A percentile compares a stretch with the other conserved stretches of the same genome.
Conservation (phyloP, 2,329 filamentous ascomycete genomes). For the Thyridium curvatum region DNA sequence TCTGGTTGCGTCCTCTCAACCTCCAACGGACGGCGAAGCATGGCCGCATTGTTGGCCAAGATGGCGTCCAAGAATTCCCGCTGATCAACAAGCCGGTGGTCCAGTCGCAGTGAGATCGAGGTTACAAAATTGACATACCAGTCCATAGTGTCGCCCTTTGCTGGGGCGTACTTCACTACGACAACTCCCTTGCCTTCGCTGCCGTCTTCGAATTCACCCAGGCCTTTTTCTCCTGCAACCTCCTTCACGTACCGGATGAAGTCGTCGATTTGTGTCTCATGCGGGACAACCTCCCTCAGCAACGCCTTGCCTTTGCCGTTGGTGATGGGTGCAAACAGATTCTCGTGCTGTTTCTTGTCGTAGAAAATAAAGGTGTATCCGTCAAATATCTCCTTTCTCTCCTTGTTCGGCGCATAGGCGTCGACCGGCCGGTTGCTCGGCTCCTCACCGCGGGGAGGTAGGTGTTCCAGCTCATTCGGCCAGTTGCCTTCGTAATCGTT, state of each 20-base stretch:
- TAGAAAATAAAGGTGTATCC: slow-evolving; percentile 89
- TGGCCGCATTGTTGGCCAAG: slow-evolving; percentile 68
- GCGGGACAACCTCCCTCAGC: slow-evolving; percentile 52
- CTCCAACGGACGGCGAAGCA: slow-evolving; percentile 63
- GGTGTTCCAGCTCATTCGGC: slow-evolving; percentile 66
- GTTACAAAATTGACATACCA: slow-evolving; percentile 69
- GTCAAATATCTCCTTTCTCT: slow-evolving; percentile 67
- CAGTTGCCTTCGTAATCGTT: slow-evolving; percentile 72
- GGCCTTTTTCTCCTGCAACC: slow-evolving; percentile 66
- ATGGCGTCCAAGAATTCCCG: slow-evolving; percentile 91
- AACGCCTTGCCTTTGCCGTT: slow-evolving; percentile 80
- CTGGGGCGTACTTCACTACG: slow-evolving; percentile 65
- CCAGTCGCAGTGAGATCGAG: slow-evolving; percentile 62
- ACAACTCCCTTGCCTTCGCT: slow-evolving; percentile 67
- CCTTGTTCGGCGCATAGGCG: slow-evolving; percentile 65
- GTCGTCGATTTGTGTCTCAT: slow-evolving; percentile 64
- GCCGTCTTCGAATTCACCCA: slow-evolving; percentile 57
- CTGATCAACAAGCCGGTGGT: slow-evolving; percentile 80
- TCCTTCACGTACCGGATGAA: slow-evolving; percentile 72
- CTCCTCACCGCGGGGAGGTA: slow-evolving; percentile 72
- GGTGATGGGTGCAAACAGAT: slow-evolving; percentile 66
- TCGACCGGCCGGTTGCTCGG: slow-evolving; percentile 60
- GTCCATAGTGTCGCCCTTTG: slow-evolving; percentile 43
- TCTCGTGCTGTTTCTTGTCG: slow-evolving; percentile 67
- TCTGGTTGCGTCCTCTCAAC: slow-evolving; percentile 23